Evolutionary conservation across 768 basidiomycete genomes (phyloP), one percentile per base, ranked within the genome.

Genomic region (Albatrellus ellisii): DNA sequence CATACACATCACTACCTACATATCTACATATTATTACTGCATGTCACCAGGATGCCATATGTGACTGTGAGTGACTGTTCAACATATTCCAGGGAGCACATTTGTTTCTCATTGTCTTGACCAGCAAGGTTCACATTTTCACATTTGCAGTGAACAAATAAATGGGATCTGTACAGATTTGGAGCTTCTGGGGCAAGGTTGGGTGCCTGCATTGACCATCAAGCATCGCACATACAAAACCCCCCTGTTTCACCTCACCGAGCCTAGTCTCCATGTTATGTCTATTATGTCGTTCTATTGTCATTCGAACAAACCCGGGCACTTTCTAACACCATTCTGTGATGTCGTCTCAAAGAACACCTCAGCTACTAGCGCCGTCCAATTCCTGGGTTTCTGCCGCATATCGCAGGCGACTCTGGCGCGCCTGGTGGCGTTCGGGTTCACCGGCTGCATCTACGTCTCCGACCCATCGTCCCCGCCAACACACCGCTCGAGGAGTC

Each of bases 331-430:
- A 36, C 6, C 37, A 35, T 18, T 18, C 20, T 12, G 10, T 36
- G 9, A n/a, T 27, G 10, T 26, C 21, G 22, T n/a, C 50, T n/a
- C n/a, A n/a, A 92, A n/a, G n/a, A n/a, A 54, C 2, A 51, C 64
- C 12, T 64, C 71, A 6, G 68, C 68, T 2, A 69, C 56, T 6
- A 75, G 79, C 32, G 91, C 79, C 1, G 75, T 79, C 2, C 90
- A 89, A 1, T 95, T 98, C 63, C 67, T 98, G 25, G 95, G 95
- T 10, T 97, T 98, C 52, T 92, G 94, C 5, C 77, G 94, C 21
- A 98, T 98, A 51, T 77, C 90, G 0, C 87, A 91, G 52, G 81
- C 81, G 17, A 84, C 82, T 0, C 71, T 94, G 31, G 59, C 70
- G 2, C 77, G 94, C 3, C 72, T 97, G 27, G 62, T 84, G 8